Conservation (phyloP, 106 monocot genomes). For the Acorus calamus region DNA sequence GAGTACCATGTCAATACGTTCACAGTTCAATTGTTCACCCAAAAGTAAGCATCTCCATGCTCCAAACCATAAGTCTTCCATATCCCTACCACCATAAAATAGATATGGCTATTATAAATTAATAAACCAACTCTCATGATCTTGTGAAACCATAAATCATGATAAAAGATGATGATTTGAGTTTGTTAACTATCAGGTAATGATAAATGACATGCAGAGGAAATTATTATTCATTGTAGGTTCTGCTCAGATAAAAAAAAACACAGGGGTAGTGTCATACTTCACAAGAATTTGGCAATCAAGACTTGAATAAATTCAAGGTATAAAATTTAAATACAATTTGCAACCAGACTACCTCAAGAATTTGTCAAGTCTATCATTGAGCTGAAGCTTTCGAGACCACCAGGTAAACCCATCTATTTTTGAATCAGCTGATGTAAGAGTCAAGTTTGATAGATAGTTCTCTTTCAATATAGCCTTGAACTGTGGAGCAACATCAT, state of each 20-base stretch:
- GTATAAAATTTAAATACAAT: background rate
- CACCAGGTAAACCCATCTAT: slow-evolving; percentile 35
- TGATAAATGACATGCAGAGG: too few relatives aligned
- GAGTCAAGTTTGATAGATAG: slow-evolving; percentile 24
- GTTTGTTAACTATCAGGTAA: too few relatives aligned
- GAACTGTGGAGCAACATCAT: slow-evolving; percentile 62
- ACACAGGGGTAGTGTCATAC: too few relatives aligned
- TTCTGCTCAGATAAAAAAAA: too few relatives aligned
- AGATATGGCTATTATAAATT: too few relatives aligned
- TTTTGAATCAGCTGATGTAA: slow-evolving; percentile 17
- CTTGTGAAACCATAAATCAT: too few relatives aligned
- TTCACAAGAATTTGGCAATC: too few relatives aligned
- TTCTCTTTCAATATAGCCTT: slow-evolving; percentile 63
- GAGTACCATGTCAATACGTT: slow-evolving; percentile 21
- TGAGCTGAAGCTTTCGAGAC: slow-evolving; percentile 51
- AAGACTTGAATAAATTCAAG: background rate
- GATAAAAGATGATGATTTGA: too few relatives aligned
- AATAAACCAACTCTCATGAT: background rate
- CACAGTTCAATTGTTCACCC: slow-evolving; percentile 24
- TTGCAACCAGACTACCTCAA: slow-evolving; percentile 39
- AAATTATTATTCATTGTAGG: too few relatives aligned
- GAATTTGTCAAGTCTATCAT: slow-evolving; percentile 40
- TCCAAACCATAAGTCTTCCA: slow-evolving; percentile 86
- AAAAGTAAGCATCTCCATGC: slow-evolving; percentile 85
- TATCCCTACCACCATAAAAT: slow-evolving; percentile 31